A percentile compares a stretch with the other conserved stretches of the same genome.
Evolutionary conservation across 495 filamentous ascomycete genomes (phyloP).

Genomic region (Physcia stellaris): DNA sequence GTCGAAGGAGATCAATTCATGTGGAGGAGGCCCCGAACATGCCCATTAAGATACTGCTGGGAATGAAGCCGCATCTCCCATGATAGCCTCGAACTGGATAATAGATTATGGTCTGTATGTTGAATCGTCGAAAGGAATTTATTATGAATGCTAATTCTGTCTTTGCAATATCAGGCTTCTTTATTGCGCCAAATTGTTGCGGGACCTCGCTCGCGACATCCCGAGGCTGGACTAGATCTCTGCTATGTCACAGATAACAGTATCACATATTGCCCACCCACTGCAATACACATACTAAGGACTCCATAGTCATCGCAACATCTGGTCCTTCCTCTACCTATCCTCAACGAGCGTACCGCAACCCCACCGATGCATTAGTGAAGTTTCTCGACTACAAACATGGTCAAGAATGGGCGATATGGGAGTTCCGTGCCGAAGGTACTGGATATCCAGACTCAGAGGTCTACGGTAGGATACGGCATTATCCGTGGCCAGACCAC

Average conservation of each 20-base stretch:
- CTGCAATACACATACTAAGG: background rate
- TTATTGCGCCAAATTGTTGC: conserved; percentile 63
- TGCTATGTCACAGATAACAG: conserved; percentile 86
- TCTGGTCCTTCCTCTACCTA: conserved; percentile 82
- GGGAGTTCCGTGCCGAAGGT: conserved; percentile 94
- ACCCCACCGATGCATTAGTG: conserved; percentile 73
- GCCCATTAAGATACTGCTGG: too few species aligned
- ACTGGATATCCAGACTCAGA: conserved; percentile 88
- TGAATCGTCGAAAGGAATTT: background rate
- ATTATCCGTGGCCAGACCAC: conserved; percentile 94
- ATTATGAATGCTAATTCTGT: conserved; percentile 2
- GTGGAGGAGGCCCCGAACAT: too few species aligned
- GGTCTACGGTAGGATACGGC: conserved; percentile 67
- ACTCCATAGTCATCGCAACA: conserved; percentile 47
- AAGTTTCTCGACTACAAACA: conserved; percentile 77
- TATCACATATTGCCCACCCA: too few species aligned
- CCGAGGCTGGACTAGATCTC: conserved; percentile 79
- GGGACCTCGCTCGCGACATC: conserved; percentile 66
- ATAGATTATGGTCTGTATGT: background rate
- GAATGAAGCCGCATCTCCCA: too few species aligned
- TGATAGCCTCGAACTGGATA: too few species aligned
- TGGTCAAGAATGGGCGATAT: conserved; percentile 74
- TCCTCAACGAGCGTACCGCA: conserved; percentile 82
- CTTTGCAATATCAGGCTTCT: conserved; percentile 46
- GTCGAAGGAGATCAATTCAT: too few species aligned